Conservation (phyloP, 495 filamentous ascomycete species). For the Podospora tetraspora region DNA sequence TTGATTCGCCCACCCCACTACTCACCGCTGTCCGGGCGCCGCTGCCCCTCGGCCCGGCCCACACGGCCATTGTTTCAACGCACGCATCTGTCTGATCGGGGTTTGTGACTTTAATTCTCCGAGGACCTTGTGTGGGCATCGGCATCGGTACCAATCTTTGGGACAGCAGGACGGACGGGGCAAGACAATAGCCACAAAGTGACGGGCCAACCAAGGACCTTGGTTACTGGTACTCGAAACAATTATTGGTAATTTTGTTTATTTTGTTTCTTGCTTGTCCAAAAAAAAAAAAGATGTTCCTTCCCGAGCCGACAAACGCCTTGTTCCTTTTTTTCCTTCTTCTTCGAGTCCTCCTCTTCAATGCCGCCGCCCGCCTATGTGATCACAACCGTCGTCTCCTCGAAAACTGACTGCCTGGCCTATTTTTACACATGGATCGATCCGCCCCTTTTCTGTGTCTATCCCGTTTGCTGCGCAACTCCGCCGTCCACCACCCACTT, state of each 20-base stretch:
- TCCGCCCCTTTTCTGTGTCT: neutral
- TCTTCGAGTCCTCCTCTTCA: neutral
- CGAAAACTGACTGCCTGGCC: no score
- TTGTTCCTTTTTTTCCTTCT: neutral
- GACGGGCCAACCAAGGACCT: neutral
- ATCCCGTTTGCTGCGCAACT: neutral
- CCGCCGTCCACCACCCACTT: neutral
- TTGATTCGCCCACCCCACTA: neutral
- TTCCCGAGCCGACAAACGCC: neutral
- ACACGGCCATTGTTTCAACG: neutral
- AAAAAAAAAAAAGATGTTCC: neutral
- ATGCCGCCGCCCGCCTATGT: neutral
- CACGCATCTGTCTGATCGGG: neutral
- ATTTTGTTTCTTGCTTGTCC: neutral
- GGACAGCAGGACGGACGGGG: no score
- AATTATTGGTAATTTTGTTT: neutral
- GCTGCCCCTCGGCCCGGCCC: neutral
- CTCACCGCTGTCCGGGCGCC: neutral
- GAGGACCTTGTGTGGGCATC: neutral
- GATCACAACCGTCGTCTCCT: neutral
- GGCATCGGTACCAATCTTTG: neutral
- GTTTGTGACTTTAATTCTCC: neutral
- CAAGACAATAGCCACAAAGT: neutral
- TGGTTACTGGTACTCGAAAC: neutral
- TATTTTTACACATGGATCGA: neutral